A percentile compares a stretch with the other conserved stretches of the same genome.
Conservation (phyloP, 169 alveolate genomes). For the Ichthyophthirius multifiliis region DNA sequence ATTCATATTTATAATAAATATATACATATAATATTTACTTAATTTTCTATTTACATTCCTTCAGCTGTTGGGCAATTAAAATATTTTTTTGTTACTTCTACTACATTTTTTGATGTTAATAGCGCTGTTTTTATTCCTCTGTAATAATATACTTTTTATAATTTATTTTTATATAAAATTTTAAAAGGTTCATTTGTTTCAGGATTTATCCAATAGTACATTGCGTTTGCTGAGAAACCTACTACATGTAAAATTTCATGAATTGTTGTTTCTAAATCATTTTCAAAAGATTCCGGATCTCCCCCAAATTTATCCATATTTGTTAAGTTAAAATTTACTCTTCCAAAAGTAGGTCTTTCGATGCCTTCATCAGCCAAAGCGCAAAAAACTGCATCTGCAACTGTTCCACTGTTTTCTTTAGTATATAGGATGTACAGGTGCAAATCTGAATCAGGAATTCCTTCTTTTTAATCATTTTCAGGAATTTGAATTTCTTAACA, state of each 20-base stretch:
- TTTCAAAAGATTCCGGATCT: not conserved
- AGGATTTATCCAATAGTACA: slow-evolving; percentile 3
- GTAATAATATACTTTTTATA: not conserved
- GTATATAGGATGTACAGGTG: too few species aligned
- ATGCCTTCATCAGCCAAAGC: too few species aligned
- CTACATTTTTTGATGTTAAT: slow-evolving; percentile 34
- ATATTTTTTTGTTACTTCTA: slow-evolving; percentile 31
- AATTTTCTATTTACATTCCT: slow-evolving; percentile 53
- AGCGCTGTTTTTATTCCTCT: not conserved
- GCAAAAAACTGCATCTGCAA: too few species aligned
- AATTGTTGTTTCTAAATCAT: not conserved
- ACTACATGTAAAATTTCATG: not conserved
- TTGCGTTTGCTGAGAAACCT: not conserved
- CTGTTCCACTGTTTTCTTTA: too few species aligned
- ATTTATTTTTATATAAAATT: not conserved
- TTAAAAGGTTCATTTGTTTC: not conserved
- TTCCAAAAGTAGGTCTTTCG: slow-evolving; percentile 9
- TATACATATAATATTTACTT: too few species aligned
- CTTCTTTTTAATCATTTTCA: too few species aligned
- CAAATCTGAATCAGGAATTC: too few species aligned
- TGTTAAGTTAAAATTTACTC: not conserved
- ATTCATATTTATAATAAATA: too few species aligned
- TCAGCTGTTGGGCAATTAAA: slow-evolving; percentile 24
- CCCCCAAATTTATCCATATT: not conserved
- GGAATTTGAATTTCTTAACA: too few species aligned